A percentile compares a stretch with the other conserved stretches of the same genome.
phyloP scores from a whole-genome alignment of 441 rosid species.

The Erysimum cheiri region DNA sequence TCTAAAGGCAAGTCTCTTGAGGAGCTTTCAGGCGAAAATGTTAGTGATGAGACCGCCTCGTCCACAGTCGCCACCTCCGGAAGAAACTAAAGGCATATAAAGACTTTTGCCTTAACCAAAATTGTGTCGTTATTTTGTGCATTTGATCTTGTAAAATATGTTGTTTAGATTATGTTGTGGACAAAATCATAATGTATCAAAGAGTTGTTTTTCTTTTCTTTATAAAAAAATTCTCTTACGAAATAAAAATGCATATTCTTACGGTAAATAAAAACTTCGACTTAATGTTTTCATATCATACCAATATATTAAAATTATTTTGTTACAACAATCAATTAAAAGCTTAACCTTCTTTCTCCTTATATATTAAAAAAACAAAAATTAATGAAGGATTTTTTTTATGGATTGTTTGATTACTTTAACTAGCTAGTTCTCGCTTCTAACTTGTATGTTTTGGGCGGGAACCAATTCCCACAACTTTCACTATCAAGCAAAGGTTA shows the following conservation, averaged over 20 bases:
- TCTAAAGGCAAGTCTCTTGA: slow-evolving; percentile 61
- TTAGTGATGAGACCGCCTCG: slow-evolving; percentile 25
- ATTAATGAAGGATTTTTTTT: no score
- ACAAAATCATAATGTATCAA: not conserved
- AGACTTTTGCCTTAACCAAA: not conserved
- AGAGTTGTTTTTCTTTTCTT: not conserved
- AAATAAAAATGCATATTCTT: not conserved
- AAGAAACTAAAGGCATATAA: slow-evolving; percentile 3
- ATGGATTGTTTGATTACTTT: no score
- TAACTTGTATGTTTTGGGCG: no score
- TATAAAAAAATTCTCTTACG: no score
- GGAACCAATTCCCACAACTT: no score
- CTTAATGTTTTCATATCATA: not conserved
- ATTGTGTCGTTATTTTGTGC: not conserved
- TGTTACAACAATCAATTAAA: no score
- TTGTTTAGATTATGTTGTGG: slow-evolving; percentile 3
- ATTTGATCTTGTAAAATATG: not conserved
- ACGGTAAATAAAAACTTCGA: not conserved
- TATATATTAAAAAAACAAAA: no score
- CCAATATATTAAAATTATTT: no score
- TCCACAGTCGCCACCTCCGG: not conserved
- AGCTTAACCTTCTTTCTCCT: no score
- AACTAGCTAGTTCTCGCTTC: no score
- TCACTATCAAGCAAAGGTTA: no score
- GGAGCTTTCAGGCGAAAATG: slow-evolving; percentile 58